phyloP scores from a whole-genome alignment of 306 rosid genomes.

The Fagus crenata region DNA sequence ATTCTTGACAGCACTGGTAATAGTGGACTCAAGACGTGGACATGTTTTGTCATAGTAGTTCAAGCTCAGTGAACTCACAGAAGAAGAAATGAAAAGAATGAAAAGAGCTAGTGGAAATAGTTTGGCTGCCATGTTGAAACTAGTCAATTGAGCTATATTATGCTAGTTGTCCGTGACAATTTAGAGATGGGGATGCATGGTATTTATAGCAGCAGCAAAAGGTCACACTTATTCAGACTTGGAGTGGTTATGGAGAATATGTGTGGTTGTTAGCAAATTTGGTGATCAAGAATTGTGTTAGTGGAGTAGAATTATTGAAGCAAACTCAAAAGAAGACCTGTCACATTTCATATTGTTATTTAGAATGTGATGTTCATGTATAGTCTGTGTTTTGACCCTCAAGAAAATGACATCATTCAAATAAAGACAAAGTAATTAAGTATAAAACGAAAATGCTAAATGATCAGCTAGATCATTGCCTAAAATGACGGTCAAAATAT shows the following conservation, averaged over 20 bases:
- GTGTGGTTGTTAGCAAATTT: slow-evolving; percentile 27
- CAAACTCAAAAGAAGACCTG: neutral
- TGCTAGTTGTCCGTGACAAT: slow-evolving; percentile 6
- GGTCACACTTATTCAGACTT: neutral
- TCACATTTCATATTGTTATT: neutral
- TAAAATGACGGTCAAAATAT: neutral
- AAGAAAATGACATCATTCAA: neutral
- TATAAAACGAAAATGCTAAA: neutral
- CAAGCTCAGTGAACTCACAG: slow-evolving; percentile 36
- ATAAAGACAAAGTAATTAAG: neutral
- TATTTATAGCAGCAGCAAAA: slow-evolving; percentile 38
- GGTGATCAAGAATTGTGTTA: slow-evolving; percentile 30
- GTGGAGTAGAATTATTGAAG: slow-evolving; percentile 37
- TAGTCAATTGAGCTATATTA: neutral
- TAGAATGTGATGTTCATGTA: neutral
- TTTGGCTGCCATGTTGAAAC: slow-evolving; percentile 34
- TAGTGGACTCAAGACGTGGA: slow-evolving; percentile 55
- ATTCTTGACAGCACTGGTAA: slow-evolving; percentile 51
- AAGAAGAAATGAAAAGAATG: slow-evolving; percentile 15
- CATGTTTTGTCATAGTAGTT: slow-evolving; percentile 56
- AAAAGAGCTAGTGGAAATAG: slow-evolving; percentile 20
- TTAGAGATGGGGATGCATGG: slow-evolving; percentile 7
- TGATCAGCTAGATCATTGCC: neutral
- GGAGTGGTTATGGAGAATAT: slow-evolving; percentile 33
- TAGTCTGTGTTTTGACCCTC: neutral